phyloP scores from a whole-genome alignment of 352 stramenopile species.

The Phytophthora megakarya region DNA sequence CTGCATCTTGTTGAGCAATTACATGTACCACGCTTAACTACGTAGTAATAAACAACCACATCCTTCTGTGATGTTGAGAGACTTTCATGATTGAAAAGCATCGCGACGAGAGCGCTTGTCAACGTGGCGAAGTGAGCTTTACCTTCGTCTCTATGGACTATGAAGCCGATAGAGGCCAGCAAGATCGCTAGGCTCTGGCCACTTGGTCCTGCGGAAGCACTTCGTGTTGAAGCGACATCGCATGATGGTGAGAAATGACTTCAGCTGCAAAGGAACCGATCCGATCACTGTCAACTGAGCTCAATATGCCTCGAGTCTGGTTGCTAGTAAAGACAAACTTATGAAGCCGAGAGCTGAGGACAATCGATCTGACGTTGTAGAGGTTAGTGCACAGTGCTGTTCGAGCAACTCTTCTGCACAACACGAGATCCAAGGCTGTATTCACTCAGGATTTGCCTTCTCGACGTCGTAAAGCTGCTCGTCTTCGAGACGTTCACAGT shows the following conservation, averaged over 20 bases:
- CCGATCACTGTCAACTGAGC: constrained; percentile 25
- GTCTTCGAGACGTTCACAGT: background rate
- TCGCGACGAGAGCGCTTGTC: background rate
- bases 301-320: background rate
- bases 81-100: background rate
- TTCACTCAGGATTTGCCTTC: constrained; percentile 29
- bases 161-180: constrained; percentile 29
- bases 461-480: constrained; percentile 19
- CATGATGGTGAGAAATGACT: constrained; percentile 22
- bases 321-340: too few species aligned
- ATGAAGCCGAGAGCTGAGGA: too few species aligned
- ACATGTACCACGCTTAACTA: background rate
- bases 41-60: too few species aligned
- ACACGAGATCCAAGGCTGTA: background rate
- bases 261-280: constrained; percentile 27
- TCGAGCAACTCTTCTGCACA: too few species aligned
- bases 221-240: constrained; percentile 6
- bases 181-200: constrained; percentile 4
- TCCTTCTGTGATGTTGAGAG: constrained; percentile 1
- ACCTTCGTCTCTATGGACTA: constrained; percentile 9
- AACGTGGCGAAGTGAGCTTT: constrained; percentile 21
- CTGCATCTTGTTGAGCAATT: background rate
- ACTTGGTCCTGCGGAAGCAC: constrained; percentile 13
- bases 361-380: too few species aligned
- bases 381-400: too few species aligned